These are phyloP conservation scores for Trypanosoma platydactyli DNA, from an alignment of 208 protist species.

Conservation along the genomic window DNA sequence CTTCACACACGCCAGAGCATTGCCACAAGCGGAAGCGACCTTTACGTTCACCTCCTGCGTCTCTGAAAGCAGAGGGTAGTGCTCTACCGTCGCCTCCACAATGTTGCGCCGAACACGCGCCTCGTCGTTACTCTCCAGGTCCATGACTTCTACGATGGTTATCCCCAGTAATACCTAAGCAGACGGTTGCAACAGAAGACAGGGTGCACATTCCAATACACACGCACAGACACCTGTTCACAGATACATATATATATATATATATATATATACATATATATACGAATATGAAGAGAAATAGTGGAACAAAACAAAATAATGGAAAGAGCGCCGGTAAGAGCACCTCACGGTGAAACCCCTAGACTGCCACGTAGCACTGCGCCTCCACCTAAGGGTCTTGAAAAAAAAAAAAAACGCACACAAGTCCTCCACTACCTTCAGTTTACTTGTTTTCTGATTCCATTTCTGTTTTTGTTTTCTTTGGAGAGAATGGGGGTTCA, in stretches of 20 bases:
- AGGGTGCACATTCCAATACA: neutral
- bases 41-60: conserved; percentile 55
- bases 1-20: conserved; percentile 39
- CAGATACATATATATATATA: conserved; percentile 8
- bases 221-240: neutral
- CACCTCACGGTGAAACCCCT: too few relatives aligned
- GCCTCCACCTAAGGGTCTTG: too few relatives aligned
- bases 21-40: conserved; percentile 34
- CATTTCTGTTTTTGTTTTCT: too few relatives aligned
- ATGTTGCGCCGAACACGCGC: conserved; percentile 50
- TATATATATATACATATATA: conserved; percentile 17
- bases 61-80: conserved; percentile 61
- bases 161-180: neutral
- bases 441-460: too few relatives aligned
- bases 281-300: neutral
- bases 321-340: conserved; percentile 1
- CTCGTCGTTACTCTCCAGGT: conserved; percentile 37
- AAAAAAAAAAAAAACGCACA: too few relatives aligned
- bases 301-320: conserved; percentile 9
- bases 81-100: conserved; percentile 62
- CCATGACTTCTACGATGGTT: conserved; percentile 8
- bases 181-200: neutral
- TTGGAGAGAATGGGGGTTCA: too few relatives aligned
- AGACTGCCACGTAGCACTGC: too few relatives aligned
- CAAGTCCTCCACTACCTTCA: too few relatives aligned